Conservation (phyloP, 2,329 filamentous ascomycete species). For the Ascochyta pisi region DNA sequence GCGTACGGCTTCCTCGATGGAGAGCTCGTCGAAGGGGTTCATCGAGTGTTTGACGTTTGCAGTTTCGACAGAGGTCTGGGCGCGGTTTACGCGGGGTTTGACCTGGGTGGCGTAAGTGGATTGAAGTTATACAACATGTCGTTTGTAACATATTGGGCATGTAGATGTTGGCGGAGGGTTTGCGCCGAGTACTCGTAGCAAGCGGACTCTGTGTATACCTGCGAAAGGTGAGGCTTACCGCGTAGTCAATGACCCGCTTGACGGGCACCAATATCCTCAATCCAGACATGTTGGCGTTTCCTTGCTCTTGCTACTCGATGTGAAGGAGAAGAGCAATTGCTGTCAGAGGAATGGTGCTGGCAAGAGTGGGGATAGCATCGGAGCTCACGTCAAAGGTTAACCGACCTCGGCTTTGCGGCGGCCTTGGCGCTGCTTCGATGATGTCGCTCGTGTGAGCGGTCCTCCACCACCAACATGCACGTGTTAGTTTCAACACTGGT, state of each 20-base stretch:
- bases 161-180: too few relatives aligned
- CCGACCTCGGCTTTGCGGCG: slow-evolving; percentile 25
- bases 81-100: slow-evolving; percentile 74
- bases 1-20: slow-evolving; percentile 92
- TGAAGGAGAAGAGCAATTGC: slow-evolving; percentile 17
- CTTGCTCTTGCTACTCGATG: neutral
- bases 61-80: slow-evolving; percentile 87
- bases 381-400: slow-evolving; percentile 24
- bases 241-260: slow-evolving; percentile 66
- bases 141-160: too few relatives aligned
- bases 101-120: slow-evolving; percentile 54
- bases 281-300: slow-evolving; percentile 50
- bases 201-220: too few relatives aligned
- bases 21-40: slow-evolving; percentile 99
- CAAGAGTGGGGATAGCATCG: slow-evolving; percentile 31
- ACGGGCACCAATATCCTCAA: slow-evolving; percentile 63
- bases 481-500: too few relatives aligned
- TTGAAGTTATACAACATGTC: neutral
- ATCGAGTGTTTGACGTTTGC: slow-evolving; percentile 95
- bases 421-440: slow-evolving; percentile 18
- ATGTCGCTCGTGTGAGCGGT: slow-evolving; percentile 3
- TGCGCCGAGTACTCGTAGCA: neutral
- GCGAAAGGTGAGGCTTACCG: slow-evolving; percentile 48
- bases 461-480: neutral
- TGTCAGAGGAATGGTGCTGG: slow-evolving; percentile 5